These are phyloP conservation scores for Telopea speciosissima DNA, from an alignment of 177 flowering plant genomes.

Conservation along the genomic window DNA sequence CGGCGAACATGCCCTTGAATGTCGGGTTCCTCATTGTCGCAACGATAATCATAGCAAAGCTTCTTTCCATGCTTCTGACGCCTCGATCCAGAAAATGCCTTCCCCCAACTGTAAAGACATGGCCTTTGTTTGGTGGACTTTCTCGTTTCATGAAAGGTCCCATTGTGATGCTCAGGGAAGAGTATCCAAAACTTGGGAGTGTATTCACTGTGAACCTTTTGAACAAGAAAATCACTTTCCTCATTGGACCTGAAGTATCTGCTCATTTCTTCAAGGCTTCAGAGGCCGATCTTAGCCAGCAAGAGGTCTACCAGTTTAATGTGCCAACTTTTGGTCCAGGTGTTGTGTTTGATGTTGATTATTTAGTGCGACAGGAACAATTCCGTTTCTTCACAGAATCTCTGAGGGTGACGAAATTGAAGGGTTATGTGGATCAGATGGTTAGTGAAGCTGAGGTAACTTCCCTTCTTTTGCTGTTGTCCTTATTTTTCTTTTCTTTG, in stretches of 20 bases:
- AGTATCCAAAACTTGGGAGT: slow-evolving; percentile 89
- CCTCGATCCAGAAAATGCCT: slow-evolving; percentile 60
- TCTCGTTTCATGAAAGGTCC: slow-evolving; percentile 84
- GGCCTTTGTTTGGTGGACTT: slow-evolving; percentile 71
- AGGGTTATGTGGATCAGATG: slow-evolving; percentile 95
- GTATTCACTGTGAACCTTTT: slow-evolving; percentile 70
- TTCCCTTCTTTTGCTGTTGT: background rate
- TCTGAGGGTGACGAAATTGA: slow-evolving; percentile 70
- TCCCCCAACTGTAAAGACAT: slow-evolving; percentile 61
- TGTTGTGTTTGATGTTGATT: slow-evolving; percentile 95
- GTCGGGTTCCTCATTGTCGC: slow-evolving; percentile 52
- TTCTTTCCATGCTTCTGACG: slow-evolving; percentile 42
- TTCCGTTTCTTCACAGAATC: slow-evolving; percentile 94
- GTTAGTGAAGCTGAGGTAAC: slow-evolving; percentile 80
- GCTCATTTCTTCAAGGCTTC: slow-evolving; percentile 95
- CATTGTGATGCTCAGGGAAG: slow-evolving; percentile 70
- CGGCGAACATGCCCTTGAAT: slow-evolving; percentile 37
- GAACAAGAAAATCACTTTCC: slow-evolving; percentile 57
- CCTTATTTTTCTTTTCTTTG: background rate
- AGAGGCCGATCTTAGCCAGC: slow-evolving; percentile 92
- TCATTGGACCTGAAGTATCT: slow-evolving; percentile 55
- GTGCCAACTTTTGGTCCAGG: slow-evolving; percentile 99
- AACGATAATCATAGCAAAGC: slow-evolving; percentile 62
- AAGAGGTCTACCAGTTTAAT: slow-evolving; percentile 94
- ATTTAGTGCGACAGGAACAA: slow-evolving; percentile 84